Base-by-base conservation (phyloP, 768 basidiomycete species). In the Suillus ampliporus region DNA sequence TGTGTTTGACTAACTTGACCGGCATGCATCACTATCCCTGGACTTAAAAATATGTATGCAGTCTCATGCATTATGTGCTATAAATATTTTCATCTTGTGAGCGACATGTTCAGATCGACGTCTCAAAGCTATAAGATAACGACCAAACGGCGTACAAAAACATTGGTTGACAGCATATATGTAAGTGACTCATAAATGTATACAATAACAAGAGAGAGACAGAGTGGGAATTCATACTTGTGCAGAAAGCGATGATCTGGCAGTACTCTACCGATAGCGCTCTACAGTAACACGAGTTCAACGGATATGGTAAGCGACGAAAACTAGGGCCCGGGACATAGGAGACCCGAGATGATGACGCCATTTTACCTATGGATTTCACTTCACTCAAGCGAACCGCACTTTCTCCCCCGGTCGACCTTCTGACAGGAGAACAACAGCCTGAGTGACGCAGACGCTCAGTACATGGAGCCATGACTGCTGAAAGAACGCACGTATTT, bases 391-490 rank as follows among this genome's bases (percentile, higher is more conserved):
- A 31, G 88, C 87, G 67, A 92, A 91, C n/a, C 84, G 84, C 57
- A 95, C 91, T 72, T 89, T 89, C 77, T 96, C 94, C 52, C 92
- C 93, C 34, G 94, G 94, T 61, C 92, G 89, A 41, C 95, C 95
- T 60, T 93, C 90, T 4, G 92, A 94, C 37, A 96, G 77, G 11
- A 96, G 85, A 5, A 96, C 90, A 63, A 96, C 89, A 67, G 95
- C 95, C 92, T 93, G 63, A 11, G 41, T 21, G 21, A 63, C 3
- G 54, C 6, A 19, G 26, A 14, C 35, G 35, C 60, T 74, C 50
- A 76, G 66, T 19, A 35, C 47, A 60, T 21, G 4, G 61, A 52
- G 60, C 50, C 59, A 57, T 58, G 44, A 52, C 38, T 44, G 19
- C 11, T 31, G 26, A 48, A 58, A 38, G 26, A 17, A 83, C 92